A percentile compares a stretch with the other conserved stretches of the same genome.
Conservation (phyloP, 495 filamentous ascomycete genomes). For the Lichina pygmaea region DNA sequence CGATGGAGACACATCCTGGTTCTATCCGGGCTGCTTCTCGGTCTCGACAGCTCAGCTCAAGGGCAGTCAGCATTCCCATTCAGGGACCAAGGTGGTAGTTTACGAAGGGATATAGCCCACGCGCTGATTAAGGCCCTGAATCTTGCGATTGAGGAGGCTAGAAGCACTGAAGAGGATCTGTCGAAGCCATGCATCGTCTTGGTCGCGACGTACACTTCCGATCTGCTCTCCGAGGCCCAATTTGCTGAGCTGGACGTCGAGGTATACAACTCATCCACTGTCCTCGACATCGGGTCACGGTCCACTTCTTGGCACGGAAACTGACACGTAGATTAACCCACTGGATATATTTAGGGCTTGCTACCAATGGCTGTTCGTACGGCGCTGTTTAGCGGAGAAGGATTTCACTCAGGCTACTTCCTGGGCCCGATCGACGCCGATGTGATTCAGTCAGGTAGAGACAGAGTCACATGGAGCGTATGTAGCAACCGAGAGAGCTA, state of each 20-base stretch:
- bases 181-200: conserved; percentile 35
- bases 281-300: background rate
- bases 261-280: conserved; percentile 5
- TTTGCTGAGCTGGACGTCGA: conserved; percentile 41
- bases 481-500: conserved; percentile 8
- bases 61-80: too few species aligned
- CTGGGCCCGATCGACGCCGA: conserved; percentile 52
- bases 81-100: too few species aligned
- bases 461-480: conserved; percentile 45
- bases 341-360: conserved; percentile 12
- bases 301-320: background rate
- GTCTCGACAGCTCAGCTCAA: conserved; percentile 23
- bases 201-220: conserved; percentile 57
- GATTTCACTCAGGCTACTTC: conserved; percentile 63
- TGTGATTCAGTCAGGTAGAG: conserved; percentile 29
- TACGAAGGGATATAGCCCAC: conserved; percentile 39
- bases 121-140: conserved; percentile 60
- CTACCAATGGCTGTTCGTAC: conserved; percentile 43
- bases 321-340: background rate
- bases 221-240: conserved; percentile 32
- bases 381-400: conserved; percentile 40
- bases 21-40: conserved; percentile 57
- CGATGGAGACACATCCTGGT: conserved; percentile 74
- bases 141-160: conserved; percentile 33
- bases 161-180: conserved; percentile 20